phyloP scores from a whole-genome alignment of 2,329 filamentous ascomycete species.

The Talaromyces sp. region DNA sequence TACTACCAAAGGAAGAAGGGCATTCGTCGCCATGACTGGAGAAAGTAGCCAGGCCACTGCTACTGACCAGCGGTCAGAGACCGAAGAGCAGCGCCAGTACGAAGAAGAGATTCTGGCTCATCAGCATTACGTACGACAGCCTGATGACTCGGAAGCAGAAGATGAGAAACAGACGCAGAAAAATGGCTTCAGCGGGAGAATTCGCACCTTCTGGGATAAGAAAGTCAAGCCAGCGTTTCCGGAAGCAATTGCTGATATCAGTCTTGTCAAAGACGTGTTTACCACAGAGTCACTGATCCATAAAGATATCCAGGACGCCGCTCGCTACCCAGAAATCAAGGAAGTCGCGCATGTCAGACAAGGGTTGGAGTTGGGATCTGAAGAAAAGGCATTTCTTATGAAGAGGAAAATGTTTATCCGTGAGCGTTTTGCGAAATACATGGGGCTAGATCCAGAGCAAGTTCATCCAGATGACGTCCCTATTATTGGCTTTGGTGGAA shows the following conservation, averaged over 20 bases:
- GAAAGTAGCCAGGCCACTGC: background rate
- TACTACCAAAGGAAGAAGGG: background rate
- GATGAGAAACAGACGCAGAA: slow-evolving; percentile 2
- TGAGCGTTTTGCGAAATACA: slow-evolving; percentile 9
- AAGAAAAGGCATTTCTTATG: slow-evolving; percentile 8
- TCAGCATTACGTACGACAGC: slow-evolving; percentile 7
- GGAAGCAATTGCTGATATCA: slow-evolving; percentile 13
- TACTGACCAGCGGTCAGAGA: slow-evolving; percentile 6
- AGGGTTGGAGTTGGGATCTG: background rate
- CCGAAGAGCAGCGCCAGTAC: slow-evolving; percentile 11
- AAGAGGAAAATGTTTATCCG: slow-evolving; percentile 10
- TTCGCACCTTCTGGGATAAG: slow-evolving; percentile 8
- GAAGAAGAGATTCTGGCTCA: slow-evolving; percentile 8
- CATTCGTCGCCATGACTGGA: background rate
- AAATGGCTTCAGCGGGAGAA: background rate
- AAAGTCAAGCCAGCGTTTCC: slow-evolving; percentile 15
- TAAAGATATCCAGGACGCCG: slow-evolving; percentile 4
- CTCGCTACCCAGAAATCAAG: slow-evolving; percentile 9
- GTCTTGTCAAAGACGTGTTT: slow-evolving; percentile 14
- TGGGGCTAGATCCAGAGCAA: slow-evolving; percentile 8
- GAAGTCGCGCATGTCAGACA: slow-evolving; percentile 9
- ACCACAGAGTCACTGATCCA: slow-evolving; percentile 11
- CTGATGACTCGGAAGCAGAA: background rate
- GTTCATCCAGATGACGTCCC: slow-evolving; percentile 14
- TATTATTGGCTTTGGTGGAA: slow-evolving; percentile 12